Base-by-base conservation (phyloP, 768 basidiomycete genomes). In the Boletus bicolor region DNA sequence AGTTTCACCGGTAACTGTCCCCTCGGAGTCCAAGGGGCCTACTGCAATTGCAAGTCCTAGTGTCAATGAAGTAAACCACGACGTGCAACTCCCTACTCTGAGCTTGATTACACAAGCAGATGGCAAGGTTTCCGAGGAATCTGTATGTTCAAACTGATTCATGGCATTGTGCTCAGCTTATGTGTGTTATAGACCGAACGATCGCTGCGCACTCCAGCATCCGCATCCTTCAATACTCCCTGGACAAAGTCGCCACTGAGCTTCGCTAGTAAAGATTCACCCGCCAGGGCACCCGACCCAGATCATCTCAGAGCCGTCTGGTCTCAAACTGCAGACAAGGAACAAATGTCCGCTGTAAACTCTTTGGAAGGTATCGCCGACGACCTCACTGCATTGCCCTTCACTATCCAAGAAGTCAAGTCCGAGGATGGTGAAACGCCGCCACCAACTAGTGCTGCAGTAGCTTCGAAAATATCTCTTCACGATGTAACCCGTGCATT, bases 401-500 rank as follows among this genome's bases (percentile, higher is more conserved):
- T 89, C 70, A 86, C 87, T 6, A 68, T 93, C 35, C 90, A 89
- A 65, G 91, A 93, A 53, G 86, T 91, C 49, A 93, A 92, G 68
- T 89, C 89, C 11, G 91, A 92, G 66, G 89, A 89, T 62, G 91
- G 89, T 19, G 86, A 84, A 68, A 89, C 88, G 2, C 87, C 89
- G 2, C 89, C 89, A 14, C 84, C 87, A 24, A 75, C 79, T 5
- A 75, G 82, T 21, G 73, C 80, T 28, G 76, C 81, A 24, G 64
- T 70, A 14, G 80, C 88, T 26, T 85, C 86, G 17, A 83, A 88
- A 39, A 89, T 91, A 83, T 90, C 89, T 4, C 72, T 87, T 38
- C 84, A 86, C 54, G 91, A 93, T 53, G 89, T 92, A 35, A 91
- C 87, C 12, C 83, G 88, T 55, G 89, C 91, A 21, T 93, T 93